These are phyloP conservation scores for Zychaea mexicana DNA, from an alignment of 371 early-diverging fungal genomes.

Conservation along the genomic window DNA sequence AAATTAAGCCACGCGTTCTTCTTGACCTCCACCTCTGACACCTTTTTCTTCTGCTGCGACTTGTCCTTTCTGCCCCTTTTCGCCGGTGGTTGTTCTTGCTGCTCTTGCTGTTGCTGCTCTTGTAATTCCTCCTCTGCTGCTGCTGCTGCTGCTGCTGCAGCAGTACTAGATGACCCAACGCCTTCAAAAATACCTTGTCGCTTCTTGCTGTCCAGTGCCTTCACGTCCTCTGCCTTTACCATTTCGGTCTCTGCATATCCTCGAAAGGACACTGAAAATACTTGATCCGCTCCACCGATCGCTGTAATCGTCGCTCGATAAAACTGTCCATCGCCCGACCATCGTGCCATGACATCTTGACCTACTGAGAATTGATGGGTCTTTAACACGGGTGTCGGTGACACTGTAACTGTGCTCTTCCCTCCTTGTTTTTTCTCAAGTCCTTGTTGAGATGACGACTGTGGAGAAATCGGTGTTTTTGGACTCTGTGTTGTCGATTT, in stretches of 20 bases:
- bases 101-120: slow-evolving; percentile 47
- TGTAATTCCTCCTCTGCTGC: slow-evolving; percentile 16
- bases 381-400: slow-evolving; percentile 17
- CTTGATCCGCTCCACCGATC: slow-evolving; percentile 63
- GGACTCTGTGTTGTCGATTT: slow-evolving; percentile 10
- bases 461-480: slow-evolving; percentile 3
- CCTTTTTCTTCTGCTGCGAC: slow-evolving; percentile 39
- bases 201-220: slow-evolving; percentile 39
- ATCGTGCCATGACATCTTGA: slow-evolving; percentile 65
- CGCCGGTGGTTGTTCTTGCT: slow-evolving; percentile 15
- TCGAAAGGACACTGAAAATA: slow-evolving; percentile 70
- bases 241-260: slow-evolving; percentile 61
- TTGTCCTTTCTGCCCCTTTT: not conserved
- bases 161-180: slow-evolving; percentile 20
- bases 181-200: slow-evolving; percentile 48
- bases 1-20: slow-evolving; percentile 83
- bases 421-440: too few relatives aligned
- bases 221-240: slow-evolving; percentile 63
- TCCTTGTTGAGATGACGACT: slow-evolving; percentile 6
- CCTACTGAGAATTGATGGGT: slow-evolving; percentile 50
- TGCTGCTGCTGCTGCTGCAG: slow-evolving; percentile 15
- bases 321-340: slow-evolving; percentile 32
- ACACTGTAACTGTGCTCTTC: slow-evolving; percentile 8
- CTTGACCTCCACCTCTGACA: slow-evolving; percentile 69
- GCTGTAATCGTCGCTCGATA: slow-evolving; percentile 76